Evolutionary conservation across 305 asterid genomes (phyloP).

Genomic region (Rubia balearica): DNA sequence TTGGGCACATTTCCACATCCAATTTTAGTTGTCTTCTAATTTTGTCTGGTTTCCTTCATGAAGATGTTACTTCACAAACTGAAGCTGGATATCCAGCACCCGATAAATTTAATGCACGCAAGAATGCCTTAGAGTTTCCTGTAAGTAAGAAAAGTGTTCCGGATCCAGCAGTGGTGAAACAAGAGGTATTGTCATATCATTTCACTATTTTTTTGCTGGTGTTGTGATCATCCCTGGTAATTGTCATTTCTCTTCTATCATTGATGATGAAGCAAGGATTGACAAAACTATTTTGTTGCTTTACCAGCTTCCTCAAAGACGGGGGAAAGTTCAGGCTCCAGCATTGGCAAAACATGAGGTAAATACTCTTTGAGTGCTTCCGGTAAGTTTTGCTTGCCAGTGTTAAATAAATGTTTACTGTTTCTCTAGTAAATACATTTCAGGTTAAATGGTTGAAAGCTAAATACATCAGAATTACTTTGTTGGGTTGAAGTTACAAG

Average conservation of each 20-base stretch:
- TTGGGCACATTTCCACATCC: neutral
- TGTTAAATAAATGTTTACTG: too few species aligned
- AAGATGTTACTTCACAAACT: conserved; percentile 27
- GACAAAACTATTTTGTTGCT: neutral
- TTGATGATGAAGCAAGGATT: neutral
- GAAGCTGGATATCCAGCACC: conserved; percentile 20
- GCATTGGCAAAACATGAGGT: neutral
- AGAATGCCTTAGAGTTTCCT: conserved; percentile 28
- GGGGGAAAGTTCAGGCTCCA: neutral
- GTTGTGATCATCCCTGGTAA: neutral
- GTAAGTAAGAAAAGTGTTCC: conserved; percentile 29
- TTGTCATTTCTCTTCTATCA: neutral
- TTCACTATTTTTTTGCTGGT: conserved; percentile 8
- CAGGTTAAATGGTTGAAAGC: neutral
- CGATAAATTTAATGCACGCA: conserved; percentile 14
- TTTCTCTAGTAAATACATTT: too few species aligned
- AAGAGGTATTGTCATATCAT: conserved; percentile 19
- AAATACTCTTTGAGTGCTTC: neutral
- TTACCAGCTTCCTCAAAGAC: conserved; percentile 1
- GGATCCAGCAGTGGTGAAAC: conserved; percentile 23
- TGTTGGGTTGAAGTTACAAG: neutral
- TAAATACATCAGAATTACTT: neutral
- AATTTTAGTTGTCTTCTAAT: neutral
- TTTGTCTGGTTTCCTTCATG: conserved; percentile 13
- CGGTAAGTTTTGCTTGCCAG: neutral